Base-by-base conservation (phyloP, 2,329 filamentous ascomycete species). In the Lecanosticta acicola region DNA sequence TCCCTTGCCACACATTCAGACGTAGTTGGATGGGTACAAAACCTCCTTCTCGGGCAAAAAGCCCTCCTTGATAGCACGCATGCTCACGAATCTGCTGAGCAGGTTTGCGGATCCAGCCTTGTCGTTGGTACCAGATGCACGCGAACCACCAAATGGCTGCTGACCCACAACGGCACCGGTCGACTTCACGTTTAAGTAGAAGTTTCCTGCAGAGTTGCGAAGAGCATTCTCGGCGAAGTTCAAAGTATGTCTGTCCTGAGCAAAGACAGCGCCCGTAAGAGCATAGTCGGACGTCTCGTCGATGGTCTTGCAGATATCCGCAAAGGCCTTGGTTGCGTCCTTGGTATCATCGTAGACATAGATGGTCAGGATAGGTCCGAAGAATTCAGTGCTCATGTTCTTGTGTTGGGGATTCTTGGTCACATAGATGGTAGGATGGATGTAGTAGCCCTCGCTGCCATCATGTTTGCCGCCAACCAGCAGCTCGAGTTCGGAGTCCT, bases 181-280 rank as follows among this genome's bases (percentile, higher is more conserved):
- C 50, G 71, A 83, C 77, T 90, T 90, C 73, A 83, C 85, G 71
- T 90, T 91, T 69, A 91, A 76, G 71, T 91, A 91, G 66, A 90
- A 90, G 72, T 91, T 91, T 34, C 86, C 86, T 0, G 86, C 85
- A 0, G 83, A 72, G 63, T 89, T 81, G 54, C 84, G 75, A 43
- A 91, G 73, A 50, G 74, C 77, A 57, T 88, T 79, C 66, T 89
- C 85, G 0, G 85, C 86, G 45, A 75, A 74, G 18, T 81, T 76
- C 48, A 89, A 70, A 11, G 76, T 82, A 38, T 74, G 68, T 33
- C 86, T 73, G 66, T 89, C 84, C 45, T 75, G 68, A 8, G 86
- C 84, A 65, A 91, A 91, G 44, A 91, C 73, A 48, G 84, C 77
- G 9, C 86, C 86, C 0, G 86, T 91, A 43, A 91, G 73, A 2